Conservation (phyloP, 2,329 filamentous ascomycete genomes). For the Botrytis fragariae region DNA sequence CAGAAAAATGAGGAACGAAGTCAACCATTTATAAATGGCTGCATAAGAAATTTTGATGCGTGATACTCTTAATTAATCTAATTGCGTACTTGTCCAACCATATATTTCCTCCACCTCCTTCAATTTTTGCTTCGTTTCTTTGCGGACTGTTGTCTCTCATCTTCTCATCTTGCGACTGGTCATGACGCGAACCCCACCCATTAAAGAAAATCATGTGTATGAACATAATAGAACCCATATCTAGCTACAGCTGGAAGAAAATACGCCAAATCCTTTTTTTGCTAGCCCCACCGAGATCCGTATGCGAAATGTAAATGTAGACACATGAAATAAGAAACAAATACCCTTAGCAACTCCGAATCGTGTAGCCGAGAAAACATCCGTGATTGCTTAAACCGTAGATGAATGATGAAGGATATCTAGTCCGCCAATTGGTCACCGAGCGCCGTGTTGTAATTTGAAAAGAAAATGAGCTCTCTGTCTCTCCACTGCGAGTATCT, state of each 20-base stretch:
- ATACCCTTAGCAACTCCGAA: slow-evolving; percentile 11
- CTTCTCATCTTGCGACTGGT: slow-evolving; percentile 2
- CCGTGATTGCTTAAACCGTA: not conserved
- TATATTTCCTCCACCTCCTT: not conserved
- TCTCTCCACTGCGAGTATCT: not conserved
- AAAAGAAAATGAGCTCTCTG: slow-evolving; percentile 2
- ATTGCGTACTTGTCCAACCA: not conserved
- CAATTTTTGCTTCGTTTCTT: not conserved
- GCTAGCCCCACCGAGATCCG: not conserved
- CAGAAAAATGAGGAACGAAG: not conserved
- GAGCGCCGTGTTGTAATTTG: slow-evolving; percentile 9
- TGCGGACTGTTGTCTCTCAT: not conserved
- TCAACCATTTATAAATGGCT: not conserved
- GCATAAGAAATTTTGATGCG: not conserved
- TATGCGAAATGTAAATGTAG: not conserved
- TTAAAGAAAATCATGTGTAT: slow-evolving; percentile 11
- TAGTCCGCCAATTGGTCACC: slow-evolving; percentile 14
- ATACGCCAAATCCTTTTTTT: slow-evolving; percentile 3
- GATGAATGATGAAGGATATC: slow-evolving; percentile 9
- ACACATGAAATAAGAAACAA: not conserved
- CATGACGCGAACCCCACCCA: slow-evolving; percentile 2
- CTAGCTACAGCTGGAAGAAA: not conserved
- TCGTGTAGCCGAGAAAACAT: slow-evolving; percentile 2
- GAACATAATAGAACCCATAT: not conserved
- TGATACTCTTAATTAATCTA: slow-evolving; percentile 13